These are phyloP conservation scores for Aureococcus anophagefferens DNA, from an alignment of 108 stramenopile species.

Conservation along the genomic window DNA sequence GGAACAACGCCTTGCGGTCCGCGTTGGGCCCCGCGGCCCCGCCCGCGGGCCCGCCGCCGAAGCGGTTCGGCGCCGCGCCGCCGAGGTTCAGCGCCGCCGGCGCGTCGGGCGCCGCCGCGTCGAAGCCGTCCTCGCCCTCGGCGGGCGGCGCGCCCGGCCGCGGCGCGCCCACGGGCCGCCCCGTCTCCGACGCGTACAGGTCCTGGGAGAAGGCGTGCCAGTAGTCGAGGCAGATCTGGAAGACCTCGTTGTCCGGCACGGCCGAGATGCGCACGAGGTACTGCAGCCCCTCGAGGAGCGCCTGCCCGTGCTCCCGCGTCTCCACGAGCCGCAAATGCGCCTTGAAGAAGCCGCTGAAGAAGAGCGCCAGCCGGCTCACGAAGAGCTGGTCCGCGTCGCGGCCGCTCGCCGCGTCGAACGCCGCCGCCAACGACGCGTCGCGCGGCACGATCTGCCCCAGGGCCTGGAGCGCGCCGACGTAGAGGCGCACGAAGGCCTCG, in stretches of 20 bases:
- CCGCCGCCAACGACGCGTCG: constrained; percentile 65
- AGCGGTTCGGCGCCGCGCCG: too few species aligned
- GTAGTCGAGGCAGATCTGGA: constrained; percentile 93
- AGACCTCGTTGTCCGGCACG: constrained; percentile 93
- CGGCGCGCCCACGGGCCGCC: background rate
- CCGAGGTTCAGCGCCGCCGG: too few species aligned
- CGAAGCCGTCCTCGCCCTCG: background rate
- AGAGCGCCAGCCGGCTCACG: constrained; percentile 85
- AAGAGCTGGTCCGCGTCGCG: constrained; percentile 82
- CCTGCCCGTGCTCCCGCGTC: constrained; percentile 64
- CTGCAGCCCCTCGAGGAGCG: constrained; percentile 73
- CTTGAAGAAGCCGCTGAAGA: constrained; percentile 69
- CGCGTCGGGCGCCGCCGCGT: too few species aligned
- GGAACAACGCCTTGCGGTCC: constrained; percentile 35
- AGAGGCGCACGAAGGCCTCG: constrained; percentile 69
- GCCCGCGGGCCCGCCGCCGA: background rate
- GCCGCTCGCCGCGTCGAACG: constrained; percentile 71
- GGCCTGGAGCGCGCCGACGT: constrained; percentile 60
- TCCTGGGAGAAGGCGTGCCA: constrained; percentile 93
- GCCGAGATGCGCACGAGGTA: constrained; percentile 89
- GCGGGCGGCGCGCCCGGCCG: constrained; percentile 28
- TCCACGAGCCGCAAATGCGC: constrained; percentile 78
- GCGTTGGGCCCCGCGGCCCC: background rate
- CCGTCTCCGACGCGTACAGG: constrained; percentile 70
- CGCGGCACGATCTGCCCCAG: constrained; percentile 67